These are phyloP conservation scores for Eucalyptus pauciflora DNA, from an alignment of 345 rosid genomes.

Conservation along the genomic window DNA sequence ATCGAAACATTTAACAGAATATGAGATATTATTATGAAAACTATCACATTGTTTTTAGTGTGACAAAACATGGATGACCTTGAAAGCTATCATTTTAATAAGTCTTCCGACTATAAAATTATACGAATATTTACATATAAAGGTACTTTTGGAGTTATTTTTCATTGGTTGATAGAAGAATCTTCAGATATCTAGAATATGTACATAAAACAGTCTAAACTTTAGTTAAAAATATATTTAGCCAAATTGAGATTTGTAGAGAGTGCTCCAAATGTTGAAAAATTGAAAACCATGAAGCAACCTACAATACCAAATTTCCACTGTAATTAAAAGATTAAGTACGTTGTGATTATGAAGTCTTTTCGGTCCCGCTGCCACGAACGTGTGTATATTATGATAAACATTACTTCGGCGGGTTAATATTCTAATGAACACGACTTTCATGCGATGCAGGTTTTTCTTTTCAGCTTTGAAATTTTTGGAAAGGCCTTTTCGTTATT, in stretches of 20 bases:
- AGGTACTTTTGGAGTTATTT: neutral
- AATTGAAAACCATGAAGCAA: neutral
- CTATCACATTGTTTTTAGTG: neutral
- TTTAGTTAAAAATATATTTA: neutral
- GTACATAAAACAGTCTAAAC: neutral
- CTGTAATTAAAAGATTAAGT: neutral
- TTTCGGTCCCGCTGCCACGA: neutral
- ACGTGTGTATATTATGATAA: neutral
- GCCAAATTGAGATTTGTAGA: neutral
- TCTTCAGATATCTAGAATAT: neutral
- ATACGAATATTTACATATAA: neutral
- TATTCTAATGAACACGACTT: neutral
- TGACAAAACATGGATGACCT: neutral
- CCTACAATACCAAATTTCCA: neutral
- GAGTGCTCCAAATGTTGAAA: neutral
- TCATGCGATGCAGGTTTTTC: neutral
- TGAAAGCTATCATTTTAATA: neutral
- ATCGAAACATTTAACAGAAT: neutral
- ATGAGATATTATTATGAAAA: neutral
- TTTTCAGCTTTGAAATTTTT: neutral
- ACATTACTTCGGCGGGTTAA: neutral
- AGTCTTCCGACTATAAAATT: neutral
- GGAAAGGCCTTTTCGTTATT: neutral
- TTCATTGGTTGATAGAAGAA: neutral
- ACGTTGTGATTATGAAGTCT: neutral